Percentiles rank a stretch among this genome's conserved stretches.
Evolutionary conservation across 2,329 filamentous ascomycete species (phyloP).

Genomic region (Pyrenochaeta sp.): DNA sequence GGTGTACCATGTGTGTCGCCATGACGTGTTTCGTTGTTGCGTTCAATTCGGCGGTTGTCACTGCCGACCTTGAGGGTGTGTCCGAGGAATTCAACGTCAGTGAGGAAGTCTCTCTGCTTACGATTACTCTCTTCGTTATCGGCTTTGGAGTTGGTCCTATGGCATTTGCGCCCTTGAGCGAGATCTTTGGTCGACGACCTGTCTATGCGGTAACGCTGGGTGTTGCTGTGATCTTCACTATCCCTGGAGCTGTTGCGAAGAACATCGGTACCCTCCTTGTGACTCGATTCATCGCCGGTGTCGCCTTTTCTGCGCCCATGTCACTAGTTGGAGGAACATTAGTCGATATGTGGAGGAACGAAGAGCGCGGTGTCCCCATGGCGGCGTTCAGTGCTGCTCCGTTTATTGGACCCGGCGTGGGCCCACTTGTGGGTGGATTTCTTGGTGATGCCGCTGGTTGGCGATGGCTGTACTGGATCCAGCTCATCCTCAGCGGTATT

Average conservation of each 20-base stretch:
- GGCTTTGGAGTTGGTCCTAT: conserved; percentile 85
- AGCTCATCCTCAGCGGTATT: conserved; percentile 75
- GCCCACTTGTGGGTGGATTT: conserved; percentile 73
- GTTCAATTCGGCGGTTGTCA: conserved; percentile 75
- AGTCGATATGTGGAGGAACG: conserved; percentile 83
- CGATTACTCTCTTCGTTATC: conserved; percentile 79
- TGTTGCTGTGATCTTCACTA: conserved; percentile 78
- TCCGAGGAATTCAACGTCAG: conserved; percentile 71
- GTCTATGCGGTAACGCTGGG: conserved; percentile 76
- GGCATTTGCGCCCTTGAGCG: conserved; percentile 79
- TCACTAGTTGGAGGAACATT: conserved; percentile 84
- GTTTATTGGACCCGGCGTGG: conserved; percentile 79
- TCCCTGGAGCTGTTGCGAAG: conserved; percentile 78
- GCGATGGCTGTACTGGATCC: conserved; percentile 89
- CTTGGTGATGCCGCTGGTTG: conserved; percentile 74
- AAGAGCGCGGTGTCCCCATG: conserved; percentile 88
- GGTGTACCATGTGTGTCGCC: conserved; percentile 83
- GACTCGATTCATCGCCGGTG: conserved; percentile 79
- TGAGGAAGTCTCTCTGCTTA: conserved; percentile 75
- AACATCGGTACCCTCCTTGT: conserved; percentile 81
- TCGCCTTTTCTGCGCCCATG: conserved; percentile 87
- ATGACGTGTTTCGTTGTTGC: conserved; percentile 58
- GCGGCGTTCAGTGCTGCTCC: conserved; percentile 84
- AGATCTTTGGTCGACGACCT: conserved; percentile 75
- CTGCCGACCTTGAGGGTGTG: conserved; percentile 75